These are phyloP conservation scores for Aechmea fasciata DNA, from an alignment of 176 grass and related monocot species.

Conservation along the genomic window DNA sequence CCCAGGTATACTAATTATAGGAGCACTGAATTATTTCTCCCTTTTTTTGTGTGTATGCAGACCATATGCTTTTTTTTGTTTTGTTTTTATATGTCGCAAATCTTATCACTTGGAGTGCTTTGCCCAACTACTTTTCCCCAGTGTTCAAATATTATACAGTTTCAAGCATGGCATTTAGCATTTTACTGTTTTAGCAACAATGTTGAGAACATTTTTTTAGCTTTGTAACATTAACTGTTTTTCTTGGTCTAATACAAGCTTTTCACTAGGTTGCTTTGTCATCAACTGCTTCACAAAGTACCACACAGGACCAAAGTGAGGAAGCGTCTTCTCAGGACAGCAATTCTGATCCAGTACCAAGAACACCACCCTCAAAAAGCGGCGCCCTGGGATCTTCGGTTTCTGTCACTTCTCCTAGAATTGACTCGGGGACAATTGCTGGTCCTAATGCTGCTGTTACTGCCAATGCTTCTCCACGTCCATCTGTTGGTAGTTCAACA, in stretches of 20 bases:
- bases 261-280: conserved; percentile 40
- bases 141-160: too few relatives aligned
- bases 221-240: not conserved
- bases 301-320: conserved; percentile 59
- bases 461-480: conserved; percentile 27
- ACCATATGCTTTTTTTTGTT: too few relatives aligned
- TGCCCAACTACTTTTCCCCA: too few relatives aligned
- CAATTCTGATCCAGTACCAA: conserved; percentile 41
- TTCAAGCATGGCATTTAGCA: too few relatives aligned
- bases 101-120: too few relatives aligned
- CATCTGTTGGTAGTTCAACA: conserved; percentile 32
- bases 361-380: conserved; percentile 70
- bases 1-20: too few relatives aligned
- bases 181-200: not conserved
- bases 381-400: conserved; percentile 19
- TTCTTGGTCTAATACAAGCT: not conserved
- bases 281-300: conserved; percentile 34
- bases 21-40: too few relatives aligned
- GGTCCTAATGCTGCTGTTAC: conserved; percentile 24
- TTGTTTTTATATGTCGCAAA: too few relatives aligned
- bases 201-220: not conserved
- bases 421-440: conserved; percentile 26
- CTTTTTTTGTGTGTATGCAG: too few relatives aligned
- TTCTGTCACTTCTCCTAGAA: conserved; percentile 19
- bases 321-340: conserved; percentile 55